These are phyloP conservation scores for Microdochium nivale DNA, from an alignment of 2,329 filamentous ascomycete species.

Conservation along the genomic window DNA sequence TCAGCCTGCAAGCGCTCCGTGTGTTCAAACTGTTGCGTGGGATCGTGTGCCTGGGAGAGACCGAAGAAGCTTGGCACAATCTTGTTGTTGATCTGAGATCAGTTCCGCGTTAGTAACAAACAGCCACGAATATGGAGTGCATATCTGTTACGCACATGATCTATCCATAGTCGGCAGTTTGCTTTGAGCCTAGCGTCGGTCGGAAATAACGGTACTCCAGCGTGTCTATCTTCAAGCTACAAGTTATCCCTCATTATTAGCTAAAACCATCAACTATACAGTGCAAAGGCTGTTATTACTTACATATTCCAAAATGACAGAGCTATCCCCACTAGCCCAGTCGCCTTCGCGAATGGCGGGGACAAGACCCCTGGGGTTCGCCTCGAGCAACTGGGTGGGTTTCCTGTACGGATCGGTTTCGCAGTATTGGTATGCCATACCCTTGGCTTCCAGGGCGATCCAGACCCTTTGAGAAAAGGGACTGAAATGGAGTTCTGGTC, in stretches of 20 bases:
- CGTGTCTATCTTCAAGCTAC: constrained; percentile 64
- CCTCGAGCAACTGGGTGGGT: constrained; percentile 54
- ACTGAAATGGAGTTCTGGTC: constrained; percentile 32
- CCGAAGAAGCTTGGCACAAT: constrained; percentile 72
- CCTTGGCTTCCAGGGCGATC: constrained; percentile 78
- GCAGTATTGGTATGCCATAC: constrained; percentile 74
- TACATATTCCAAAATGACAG: constrained; percentile 79
- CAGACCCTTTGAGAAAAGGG: constrained; percentile 83
- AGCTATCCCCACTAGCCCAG: constrained; percentile 77
- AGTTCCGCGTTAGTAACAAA: constrained; percentile 1
- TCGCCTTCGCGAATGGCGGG: constrained; percentile 70
- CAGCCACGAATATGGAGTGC: neutral
- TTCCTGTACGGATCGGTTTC: constrained; percentile 77
- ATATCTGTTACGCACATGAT: constrained; percentile 50
- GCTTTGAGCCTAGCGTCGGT: constrained; percentile 58
- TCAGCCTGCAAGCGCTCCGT: constrained; percentile 55
- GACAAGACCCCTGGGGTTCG: constrained; percentile 68
- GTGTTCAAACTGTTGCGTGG: constrained; percentile 46
- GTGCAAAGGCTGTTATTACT: constrained; percentile 11
- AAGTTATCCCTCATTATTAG: constrained; percentile 2
- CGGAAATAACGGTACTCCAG: constrained; percentile 54
- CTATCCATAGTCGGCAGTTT: constrained; percentile 69
- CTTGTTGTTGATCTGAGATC: constrained; percentile 59
- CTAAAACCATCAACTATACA: constrained; percentile 1
- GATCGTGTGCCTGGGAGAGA: constrained; percentile 58